Percentiles rank a stretch among this genome's conserved stretches.
phyloP scores from a whole-genome alignment of 2,329 filamentous ascomycete species.

The Huntiella abstrusa region DNA sequence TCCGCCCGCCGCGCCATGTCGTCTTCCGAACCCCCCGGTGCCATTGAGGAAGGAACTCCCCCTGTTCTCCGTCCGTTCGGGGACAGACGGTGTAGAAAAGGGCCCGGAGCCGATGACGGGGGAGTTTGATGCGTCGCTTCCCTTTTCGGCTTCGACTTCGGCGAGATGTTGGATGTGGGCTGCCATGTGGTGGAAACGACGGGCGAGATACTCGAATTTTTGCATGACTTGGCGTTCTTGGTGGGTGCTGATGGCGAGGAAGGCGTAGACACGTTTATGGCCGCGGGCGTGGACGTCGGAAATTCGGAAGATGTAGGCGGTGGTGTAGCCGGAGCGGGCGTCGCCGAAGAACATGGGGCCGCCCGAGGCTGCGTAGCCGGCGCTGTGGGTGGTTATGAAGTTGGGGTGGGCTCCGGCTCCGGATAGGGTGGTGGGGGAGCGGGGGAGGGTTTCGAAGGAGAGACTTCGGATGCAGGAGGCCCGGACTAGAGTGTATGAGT shows the following conservation, averaged over 20 bases:
- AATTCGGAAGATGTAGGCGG: constrained; percentile 51
- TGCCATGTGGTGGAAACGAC: constrained; percentile 44
- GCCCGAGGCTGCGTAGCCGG: constrained; percentile 36
- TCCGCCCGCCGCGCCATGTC: constrained; percentile 37
- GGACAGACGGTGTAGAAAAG: constrained; percentile 17
- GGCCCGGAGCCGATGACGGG: constrained; percentile 19
- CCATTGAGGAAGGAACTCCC: constrained; percentile 39
- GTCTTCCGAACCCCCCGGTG: constrained; percentile 32
- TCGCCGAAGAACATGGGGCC: constrained; percentile 54
- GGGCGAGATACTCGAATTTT: constrained; percentile 41
- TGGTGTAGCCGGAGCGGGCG: constrained; percentile 45
- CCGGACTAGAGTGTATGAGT: constrained; percentile 48
- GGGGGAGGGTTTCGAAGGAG: constrained; percentile 46
- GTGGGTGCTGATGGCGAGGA: constrained; percentile 46
- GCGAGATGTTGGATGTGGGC: constrained; percentile 47
- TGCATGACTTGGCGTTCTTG: constrained; percentile 47
- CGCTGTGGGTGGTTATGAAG: constrained; percentile 35
- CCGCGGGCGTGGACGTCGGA: constrained; percentile 48
- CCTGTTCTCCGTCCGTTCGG: background rate
- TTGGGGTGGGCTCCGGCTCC: constrained; percentile 21
- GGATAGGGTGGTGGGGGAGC: constrained; percentile 21
- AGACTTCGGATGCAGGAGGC: constrained; percentile 47
- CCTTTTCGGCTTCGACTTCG: constrained; percentile 41
- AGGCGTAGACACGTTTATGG: constrained; percentile 50
- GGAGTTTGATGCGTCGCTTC: constrained; percentile 21